Base-by-base conservation (phyloP, 2,329 filamentous ascomycete genomes). In the Trichoderma sp. region DNA sequence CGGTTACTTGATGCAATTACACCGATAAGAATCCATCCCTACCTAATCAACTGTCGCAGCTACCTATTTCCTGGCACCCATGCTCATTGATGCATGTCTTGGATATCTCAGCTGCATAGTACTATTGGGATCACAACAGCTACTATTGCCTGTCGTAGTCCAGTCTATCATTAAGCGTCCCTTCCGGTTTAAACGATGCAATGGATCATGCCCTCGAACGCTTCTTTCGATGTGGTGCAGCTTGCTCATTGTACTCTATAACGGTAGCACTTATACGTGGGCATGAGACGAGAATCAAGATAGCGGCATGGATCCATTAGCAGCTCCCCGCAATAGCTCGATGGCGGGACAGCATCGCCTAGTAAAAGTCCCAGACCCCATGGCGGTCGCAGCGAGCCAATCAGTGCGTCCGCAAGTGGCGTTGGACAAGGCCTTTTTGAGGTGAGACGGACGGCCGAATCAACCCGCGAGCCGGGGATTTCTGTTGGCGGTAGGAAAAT, bases 381-480 rank as follows among this genome's bases (percentile, higher is more conserved):
- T 65, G 51, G 34, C 34, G 26, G 32, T 14, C 21, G 24, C 24
- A 46, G 43, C 52, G 34, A 55, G 34, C 61, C 61, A 65, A 65
- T 65, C 61, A 55, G 51, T 24, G 32, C 51, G 10, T 32, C 18
- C 26, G 24, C 16, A 28, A 18, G 37, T 64, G 60, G 49, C 60
- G 60, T 64, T 64, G 32, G 8, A 18, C 60, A 64, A 64, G 60
- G 21, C 30, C 21, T 59, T 59, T 59, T 59, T 30, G 55, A 59
- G 21, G n/a, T 49, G n/a, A 49, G 21, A 49, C 46, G 21, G 46
- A 21, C n/a, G 46, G 21, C 46, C 8, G 11, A 24, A 13, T 21
- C 18, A 49, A 21, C 5, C 46, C 46, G 46, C 18, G n/a, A 49
- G 46, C 46, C 46, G 46, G 46, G n/a, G 46, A 49, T 49, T 49